Evolutionary conservation across 2,329 filamentous ascomycete species (phyloP), one percentile per base, ranked within the genome.

Genomic region (Laburnicola sp.): DNA sequence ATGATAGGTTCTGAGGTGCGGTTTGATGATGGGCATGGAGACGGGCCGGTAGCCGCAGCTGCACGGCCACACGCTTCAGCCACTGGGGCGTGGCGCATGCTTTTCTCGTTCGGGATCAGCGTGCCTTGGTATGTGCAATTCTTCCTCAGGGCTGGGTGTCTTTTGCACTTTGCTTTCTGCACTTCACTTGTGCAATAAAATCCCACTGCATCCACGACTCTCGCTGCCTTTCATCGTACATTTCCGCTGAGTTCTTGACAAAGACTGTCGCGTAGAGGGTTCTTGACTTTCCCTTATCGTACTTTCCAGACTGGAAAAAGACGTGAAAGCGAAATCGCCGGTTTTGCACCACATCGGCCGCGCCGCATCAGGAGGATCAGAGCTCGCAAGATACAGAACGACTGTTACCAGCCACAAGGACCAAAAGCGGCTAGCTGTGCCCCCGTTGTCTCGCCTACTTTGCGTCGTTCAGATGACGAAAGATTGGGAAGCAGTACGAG

Each of bases 401-500:
- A 16, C 16, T 16, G 16, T 16, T 16, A 16, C 16, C 16, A 16
- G 16, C 16, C 16, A 16, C 16, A 16, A 16, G 16, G 16, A 16
- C 16, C 16, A 16, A 16, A 16, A 16, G 16, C 61, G 6, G 28
- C 28, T 6, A 6, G 28, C 10, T 30, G 37, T 25, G 22, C 4
- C 16, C 25, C 25, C 7, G 1, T 4, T 39, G 23, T 23, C 3
- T 26, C 6, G 11, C 9, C 4, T 3, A 26, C 30, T 31, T 39
- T 43, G 27, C 32, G 31, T 21, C 11, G 3, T 10, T 30, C 1
- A 32, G 7, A 71, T 71, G 65, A 71, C 66, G 8, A 70, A 71
- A 54, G 64, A 67, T 26, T 68, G 65, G 65, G 60, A 63, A 31
- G 27, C 50, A 2, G 62, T 68, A 4, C 62, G 66, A 37, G 62